Conservation (phyloP, 2,329 filamentous ascomycete species). For the Torrubiellomyces zombiae region DNA sequence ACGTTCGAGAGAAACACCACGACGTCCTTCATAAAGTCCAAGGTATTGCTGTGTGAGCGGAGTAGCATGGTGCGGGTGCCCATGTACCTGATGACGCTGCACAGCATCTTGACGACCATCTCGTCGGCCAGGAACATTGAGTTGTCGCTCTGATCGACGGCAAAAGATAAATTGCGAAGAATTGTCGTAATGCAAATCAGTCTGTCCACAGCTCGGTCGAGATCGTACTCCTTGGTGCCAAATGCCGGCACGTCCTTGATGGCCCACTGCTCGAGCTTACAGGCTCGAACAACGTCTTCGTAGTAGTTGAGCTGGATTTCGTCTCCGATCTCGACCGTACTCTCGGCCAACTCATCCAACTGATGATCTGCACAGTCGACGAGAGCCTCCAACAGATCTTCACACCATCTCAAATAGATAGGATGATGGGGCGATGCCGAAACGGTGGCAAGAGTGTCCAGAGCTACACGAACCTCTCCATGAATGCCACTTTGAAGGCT, state of each 20-base stretch:
- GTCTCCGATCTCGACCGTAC: constrained; percentile 73
- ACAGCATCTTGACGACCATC: constrained; percentile 66
- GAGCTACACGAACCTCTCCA: constrained; percentile 72
- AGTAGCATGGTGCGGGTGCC: constrained; percentile 81
- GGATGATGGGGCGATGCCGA: constrained; percentile 46
- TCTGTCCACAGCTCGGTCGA: constrained; percentile 74
- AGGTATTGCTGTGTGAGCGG: constrained; percentile 63
- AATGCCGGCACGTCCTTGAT: constrained; percentile 59
- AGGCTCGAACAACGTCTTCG: constrained; percentile 73
- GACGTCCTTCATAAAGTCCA: constrained; percentile 96
- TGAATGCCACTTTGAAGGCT: constrained; percentile 82
- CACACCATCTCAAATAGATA: constrained; percentile 54
- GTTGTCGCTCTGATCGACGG: constrained; percentile 45
- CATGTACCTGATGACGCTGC: constrained; percentile 67
- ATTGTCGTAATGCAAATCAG: constrained; percentile 86
- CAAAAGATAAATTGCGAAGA: constrained; percentile 79
- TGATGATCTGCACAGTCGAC: constrained; percentile 87
- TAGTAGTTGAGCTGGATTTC: constrained; percentile 71
- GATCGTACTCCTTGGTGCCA: constrained; percentile 61
- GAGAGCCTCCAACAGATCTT: constrained; percentile 75
- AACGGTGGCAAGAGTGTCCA: constrained; percentile 66
- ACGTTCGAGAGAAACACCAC: constrained; percentile 83
- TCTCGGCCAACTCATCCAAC: constrained; percentile 66
- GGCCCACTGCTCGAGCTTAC: constrained; percentile 53
- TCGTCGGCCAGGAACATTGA: constrained; percentile 59